Percentiles rank a stretch among this genome's conserved stretches.
These are phyloP conservation scores for Diplodia corticola DNA, from an alignment of 2,329 filamentous ascomycete genomes.

Conservation along the genomic window DNA sequence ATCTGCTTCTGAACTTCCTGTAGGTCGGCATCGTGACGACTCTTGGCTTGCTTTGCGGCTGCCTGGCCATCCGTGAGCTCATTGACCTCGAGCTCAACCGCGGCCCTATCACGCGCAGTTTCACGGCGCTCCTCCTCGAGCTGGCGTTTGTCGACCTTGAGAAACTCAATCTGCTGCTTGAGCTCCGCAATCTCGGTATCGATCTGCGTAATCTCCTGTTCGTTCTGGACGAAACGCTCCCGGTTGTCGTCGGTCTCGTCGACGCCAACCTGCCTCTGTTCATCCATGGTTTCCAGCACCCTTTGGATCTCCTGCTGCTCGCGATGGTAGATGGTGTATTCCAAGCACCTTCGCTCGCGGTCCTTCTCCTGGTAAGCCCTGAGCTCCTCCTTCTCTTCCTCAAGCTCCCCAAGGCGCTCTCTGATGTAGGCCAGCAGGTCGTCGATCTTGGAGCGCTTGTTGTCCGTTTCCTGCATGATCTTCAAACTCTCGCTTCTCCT, in stretches of 20 bases:
- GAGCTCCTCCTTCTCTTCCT: conserved; percentile 96
- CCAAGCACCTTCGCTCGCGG: conserved; percentile 82
- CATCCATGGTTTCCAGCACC: conserved; percentile 80
- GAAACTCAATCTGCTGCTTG: conserved; percentile 78
- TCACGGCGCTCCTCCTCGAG: conserved; percentile 88
- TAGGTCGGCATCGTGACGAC: conserved; percentile 70
- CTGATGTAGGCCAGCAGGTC: conserved; percentile 90
- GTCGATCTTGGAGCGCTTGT: conserved; percentile 92
- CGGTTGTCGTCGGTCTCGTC: conserved; percentile 83
- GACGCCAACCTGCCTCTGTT: conserved; percentile 75
- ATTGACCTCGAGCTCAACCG: conserved; percentile 82
- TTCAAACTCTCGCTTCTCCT: conserved; percentile 88
- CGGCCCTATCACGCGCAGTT: conserved; percentile 74
- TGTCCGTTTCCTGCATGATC: conserved; percentile 95
- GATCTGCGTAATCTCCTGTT: conserved; percentile 74
- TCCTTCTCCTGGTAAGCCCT: conserved; percentile 94
- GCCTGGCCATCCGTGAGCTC: conserved; percentile 80
- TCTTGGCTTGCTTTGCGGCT: conserved; percentile 70
- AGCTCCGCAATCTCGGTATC: conserved; percentile 78
- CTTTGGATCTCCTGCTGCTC: conserved; percentile 79
- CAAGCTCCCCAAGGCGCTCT: conserved; percentile 81
- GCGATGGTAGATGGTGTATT: conserved; percentile 91
- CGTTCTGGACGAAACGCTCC: conserved; percentile 71
- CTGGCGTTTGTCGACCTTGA: conserved; percentile 81
- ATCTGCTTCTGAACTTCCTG: conserved; percentile 73